Percentiles rank a stretch among this genome's conserved stretches.
phyloP scores from a whole-genome alignment of 2,329 filamentous ascomycete species.

The Pseudogymnoascus sp. region DNA sequence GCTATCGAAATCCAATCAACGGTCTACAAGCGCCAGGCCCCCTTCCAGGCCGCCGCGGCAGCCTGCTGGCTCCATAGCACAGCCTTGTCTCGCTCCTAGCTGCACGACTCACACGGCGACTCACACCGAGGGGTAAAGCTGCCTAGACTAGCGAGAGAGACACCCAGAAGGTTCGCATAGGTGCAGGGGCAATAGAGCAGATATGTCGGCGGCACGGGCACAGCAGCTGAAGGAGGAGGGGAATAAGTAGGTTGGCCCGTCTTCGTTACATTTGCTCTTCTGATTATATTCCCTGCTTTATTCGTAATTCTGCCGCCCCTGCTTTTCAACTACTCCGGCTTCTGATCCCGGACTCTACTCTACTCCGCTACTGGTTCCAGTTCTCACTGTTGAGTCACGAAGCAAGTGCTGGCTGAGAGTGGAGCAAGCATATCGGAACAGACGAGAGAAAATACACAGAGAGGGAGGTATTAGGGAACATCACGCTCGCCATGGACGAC shows the following conservation, averaged over 20 bases:
- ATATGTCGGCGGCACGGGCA: not conserved
- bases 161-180: not conserved
- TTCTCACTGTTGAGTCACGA: not conserved
- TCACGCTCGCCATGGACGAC: not conserved
- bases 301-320: not conserved
- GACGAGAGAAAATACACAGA: not conserved
- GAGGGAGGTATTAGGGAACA: not conserved
- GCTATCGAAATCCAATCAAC: not conserved
- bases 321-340: not conserved
- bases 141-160: not conserved
- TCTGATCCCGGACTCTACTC: not conserved
- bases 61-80: not conserved
- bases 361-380: not conserved
- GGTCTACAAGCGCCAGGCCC: not conserved
- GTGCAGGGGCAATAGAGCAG: not conserved
- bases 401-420: not conserved
- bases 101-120: not conserved
- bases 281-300: not conserved
- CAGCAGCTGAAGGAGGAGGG: constrained; percentile 8
- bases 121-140: not conserved
- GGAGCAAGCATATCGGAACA: not conserved
- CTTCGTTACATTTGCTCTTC: not conserved
- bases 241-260: constrained; percentile 6
- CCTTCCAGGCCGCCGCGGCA: not conserved
- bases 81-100: not conserved